Percentiles rank a stretch among this genome's conserved stretches.
phyloP scores from a whole-genome alignment of 2,329 filamentous ascomycete species.

The Diaporthe destruens region DNA sequence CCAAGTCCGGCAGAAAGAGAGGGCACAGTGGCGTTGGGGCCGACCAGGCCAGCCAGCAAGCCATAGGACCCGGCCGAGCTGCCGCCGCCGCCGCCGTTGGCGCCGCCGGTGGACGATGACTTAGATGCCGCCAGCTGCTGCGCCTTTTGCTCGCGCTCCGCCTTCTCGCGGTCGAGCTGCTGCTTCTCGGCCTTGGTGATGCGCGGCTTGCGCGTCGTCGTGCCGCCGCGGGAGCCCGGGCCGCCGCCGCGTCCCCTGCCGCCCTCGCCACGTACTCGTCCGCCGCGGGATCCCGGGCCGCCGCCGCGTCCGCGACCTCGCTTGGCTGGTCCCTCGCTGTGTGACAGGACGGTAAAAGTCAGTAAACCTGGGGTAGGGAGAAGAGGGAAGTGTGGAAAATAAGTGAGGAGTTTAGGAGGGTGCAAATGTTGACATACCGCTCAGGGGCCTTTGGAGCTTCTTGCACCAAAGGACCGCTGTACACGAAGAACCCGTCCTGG shows the following conservation, averaged over 20 bases:
- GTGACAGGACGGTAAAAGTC: constrained; percentile 47
- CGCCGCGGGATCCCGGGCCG: constrained; percentile 62
- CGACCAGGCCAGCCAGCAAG: constrained; percentile 29
- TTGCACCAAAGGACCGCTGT: constrained; percentile 89
- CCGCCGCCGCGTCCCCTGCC: constrained; percentile 61
- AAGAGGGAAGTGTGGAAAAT: not conserved
- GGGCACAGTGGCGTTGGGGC: constrained; percentile 30
- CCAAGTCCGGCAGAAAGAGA: constrained; percentile 36
- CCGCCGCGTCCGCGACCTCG: constrained; percentile 65
- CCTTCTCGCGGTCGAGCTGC: constrained; percentile 84
- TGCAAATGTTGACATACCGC: constrained; percentile 58
- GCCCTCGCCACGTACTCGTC: constrained; percentile 53
- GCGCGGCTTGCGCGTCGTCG: constrained; percentile 82
- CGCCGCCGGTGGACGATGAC: constrained; percentile 39
- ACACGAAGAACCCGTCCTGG: constrained; percentile 98
- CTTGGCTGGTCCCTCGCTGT: constrained; percentile 79
- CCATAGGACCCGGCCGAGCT: constrained; percentile 35
- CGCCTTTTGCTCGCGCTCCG: constrained; percentile 72
- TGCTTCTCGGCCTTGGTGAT: constrained; percentile 89
- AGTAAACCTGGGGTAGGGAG: constrained; percentile 54
- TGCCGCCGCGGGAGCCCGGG: constrained; percentile 81
- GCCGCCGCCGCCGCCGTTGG: constrained; percentile 49
- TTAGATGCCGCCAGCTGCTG: constrained; percentile 53
- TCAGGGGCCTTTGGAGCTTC: constrained; percentile 81
- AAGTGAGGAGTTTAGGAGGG: constrained; percentile 9